Base-by-base conservation (phyloP, 2,329 filamentous ascomycete genomes). In the Grosmannia huntii region DNA sequence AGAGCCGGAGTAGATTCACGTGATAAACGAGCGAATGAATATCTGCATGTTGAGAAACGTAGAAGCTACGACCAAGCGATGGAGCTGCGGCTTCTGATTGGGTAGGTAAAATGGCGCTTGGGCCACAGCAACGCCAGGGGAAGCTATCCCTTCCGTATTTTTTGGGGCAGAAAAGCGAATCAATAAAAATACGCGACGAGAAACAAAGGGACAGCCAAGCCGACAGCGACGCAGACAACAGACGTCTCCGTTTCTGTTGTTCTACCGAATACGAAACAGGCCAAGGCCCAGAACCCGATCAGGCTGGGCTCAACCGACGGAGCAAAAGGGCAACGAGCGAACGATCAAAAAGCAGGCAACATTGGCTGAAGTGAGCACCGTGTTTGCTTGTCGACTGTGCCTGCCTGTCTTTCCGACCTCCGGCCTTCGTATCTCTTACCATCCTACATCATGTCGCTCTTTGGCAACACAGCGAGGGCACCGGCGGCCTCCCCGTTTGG, bases 381-480 rank as follows among this genome's bases (percentile, higher is more conserved):
- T 14, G 25, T 25, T 41, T 41, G 51, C 33, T 23, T 55, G 23
- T 23, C 19, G 23, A 5, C 2, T 55, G n/a, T 44, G 21, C 33
- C 38, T 46, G 31, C 16, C 23, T 41, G 25, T 19, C 25, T 50
- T 28, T 36, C n/a, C 4, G 19, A 19, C 16, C 11, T 25, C 41
- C 41, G 23, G 16, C 16, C 46, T 23, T 53, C 25, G 21, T 16
- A 25, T 16, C 21, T 25, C 9, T 28, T 41, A 36, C 23, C 38
- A 27, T 21, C n/a, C 14, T 12, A 38, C 16, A 44, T 49, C 11
- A 63, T 63, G 59, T 64, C 62, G 28, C 27, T 64, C 12, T 64
- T 64, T n/a, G 62, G 60, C 16, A 55, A 58, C 53, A 59, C 62
- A 25, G 57, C 62, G 6, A 55, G 53, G 44, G 57, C 50, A 27